These are phyloP conservation scores for Didymellaceae sp. DNA, from an alignment of 2,329 filamentous ascomycete genomes.

Conservation along the genomic window DNA sequence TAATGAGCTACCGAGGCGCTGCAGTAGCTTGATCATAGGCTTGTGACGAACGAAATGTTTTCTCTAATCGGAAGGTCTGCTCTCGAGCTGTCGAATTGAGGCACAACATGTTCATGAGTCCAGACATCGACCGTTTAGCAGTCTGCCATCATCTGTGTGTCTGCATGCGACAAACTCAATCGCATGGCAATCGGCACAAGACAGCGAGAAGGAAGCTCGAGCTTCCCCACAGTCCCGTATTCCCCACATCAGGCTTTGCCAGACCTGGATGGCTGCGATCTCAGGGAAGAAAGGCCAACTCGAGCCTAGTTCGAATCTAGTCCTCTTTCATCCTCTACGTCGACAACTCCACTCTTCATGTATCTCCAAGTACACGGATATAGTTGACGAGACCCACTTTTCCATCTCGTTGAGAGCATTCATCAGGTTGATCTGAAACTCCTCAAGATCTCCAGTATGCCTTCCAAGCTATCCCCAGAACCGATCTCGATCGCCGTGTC, in stretches of 20 bases:
- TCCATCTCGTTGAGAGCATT: background rate
- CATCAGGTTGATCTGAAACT: background rate
- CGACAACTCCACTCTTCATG: background rate
- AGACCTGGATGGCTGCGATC: background rate
- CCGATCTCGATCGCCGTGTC: slow-evolving; percentile 52
- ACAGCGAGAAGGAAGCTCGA: background rate
- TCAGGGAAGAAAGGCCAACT: slow-evolving; percentile 15
- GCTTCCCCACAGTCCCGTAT: slow-evolving; percentile 15
- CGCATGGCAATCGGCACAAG: background rate
- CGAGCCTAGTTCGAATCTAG: slow-evolving; percentile 22
- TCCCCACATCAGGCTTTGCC: slow-evolving; percentile 16
- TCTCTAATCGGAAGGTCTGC: too few relatives aligned
- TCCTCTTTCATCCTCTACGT: slow-evolving; percentile 9
- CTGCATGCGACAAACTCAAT: too few relatives aligned
- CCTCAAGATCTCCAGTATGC: slow-evolving; percentile 13
- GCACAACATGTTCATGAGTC: too few relatives aligned
- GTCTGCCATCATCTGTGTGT: too few relatives aligned
- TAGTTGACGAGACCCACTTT: background rate
- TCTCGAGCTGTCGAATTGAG: too few relatives aligned
- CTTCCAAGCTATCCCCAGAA: slow-evolving; percentile 25
- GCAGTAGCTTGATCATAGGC: background rate
- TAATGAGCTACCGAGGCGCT: slow-evolving; percentile 1
- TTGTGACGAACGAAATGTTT: background rate
- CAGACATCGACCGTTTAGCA: too few relatives aligned
- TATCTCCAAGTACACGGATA: background rate